A percentile compares a stretch with the other conserved stretches of the same genome.
Conservation (phyloP, 164 flowering plant genomes). For the Stephania japonica region DNA sequence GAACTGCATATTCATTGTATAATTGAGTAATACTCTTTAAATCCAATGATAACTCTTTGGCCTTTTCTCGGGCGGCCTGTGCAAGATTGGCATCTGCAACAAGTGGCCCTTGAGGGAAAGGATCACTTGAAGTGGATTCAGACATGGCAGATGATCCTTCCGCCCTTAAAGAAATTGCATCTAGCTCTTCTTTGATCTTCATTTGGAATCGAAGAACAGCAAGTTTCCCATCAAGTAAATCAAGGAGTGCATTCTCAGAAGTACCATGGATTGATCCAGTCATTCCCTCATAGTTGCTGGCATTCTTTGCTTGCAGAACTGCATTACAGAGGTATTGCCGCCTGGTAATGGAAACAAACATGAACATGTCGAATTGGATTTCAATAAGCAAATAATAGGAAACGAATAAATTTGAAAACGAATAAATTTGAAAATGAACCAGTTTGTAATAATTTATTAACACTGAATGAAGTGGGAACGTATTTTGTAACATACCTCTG, state of each 20-base stretch:
- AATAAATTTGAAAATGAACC: too few relatives aligned
- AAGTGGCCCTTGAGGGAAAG: slow-evolving; percentile 28
- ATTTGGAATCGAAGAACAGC: slow-evolving; percentile 90
- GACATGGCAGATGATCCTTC: slow-evolving; percentile 37
- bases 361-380: not conserved
- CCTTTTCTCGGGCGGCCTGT: slow-evolving; percentile 53
- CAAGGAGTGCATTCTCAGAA: slow-evolving; percentile 70
- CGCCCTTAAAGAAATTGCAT: slow-evolving; percentile 48
- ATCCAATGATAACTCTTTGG: slow-evolving; percentile 76
- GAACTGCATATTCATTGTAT: slow-evolving; percentile 95
- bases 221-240: slow-evolving; percentile 94
- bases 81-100: slow-evolving; percentile 34
- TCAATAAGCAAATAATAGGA: not conserved
- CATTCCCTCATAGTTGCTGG: slow-evolving; percentile 45
- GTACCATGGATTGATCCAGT: slow-evolving; percentile 44
- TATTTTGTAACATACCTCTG: slow-evolving; percentile 44
- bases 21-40: slow-evolving; percentile 87
- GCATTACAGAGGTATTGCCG: slow-evolving; percentile 91
- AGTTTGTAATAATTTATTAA: not conserved
- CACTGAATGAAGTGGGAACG: not conserved
- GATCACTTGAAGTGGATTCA: slow-evolving; percentile 39
- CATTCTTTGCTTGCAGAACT: slow-evolving; percentile 92
- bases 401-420: too few relatives aligned
- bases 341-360: slow-evolving; percentile 39
- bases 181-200: slow-evolving; percentile 77